Percentiles rank a stretch among this genome's conserved stretches.
These are phyloP conservation scores for Aureobasidium subglaciale DNA, from an alignment of 2,329 filamentous ascomycete genomes.

Conservation along the genomic window DNA sequence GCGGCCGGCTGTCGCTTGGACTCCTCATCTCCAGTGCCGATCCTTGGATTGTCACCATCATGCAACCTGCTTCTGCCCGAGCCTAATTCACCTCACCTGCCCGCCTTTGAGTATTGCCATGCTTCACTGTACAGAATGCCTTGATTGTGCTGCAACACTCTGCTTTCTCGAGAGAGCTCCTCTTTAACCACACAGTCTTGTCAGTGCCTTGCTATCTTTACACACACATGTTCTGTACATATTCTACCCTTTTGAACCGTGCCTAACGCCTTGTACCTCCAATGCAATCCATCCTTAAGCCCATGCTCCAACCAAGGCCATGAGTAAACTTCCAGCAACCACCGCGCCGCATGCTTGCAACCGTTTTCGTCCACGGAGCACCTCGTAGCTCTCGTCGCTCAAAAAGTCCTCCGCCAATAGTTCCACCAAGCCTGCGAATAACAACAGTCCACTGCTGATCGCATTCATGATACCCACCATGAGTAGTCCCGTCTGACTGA, in stretches of 20 bases:
- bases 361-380: slow-evolving; percentile 50
- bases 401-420: slow-evolving; percentile 47
- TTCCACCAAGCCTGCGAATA: slow-evolving; percentile 46
- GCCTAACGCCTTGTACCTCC: not conserved
- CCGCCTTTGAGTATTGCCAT: not conserved
- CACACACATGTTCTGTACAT: not conserved
- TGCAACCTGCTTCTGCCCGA: slow-evolving; percentile 4
- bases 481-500: slow-evolving; percentile 40
- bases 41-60: not conserved
- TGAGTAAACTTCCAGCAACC: slow-evolving; percentile 52
- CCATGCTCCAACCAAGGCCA: slow-evolving; percentile 63
- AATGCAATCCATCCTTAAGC: slow-evolving; percentile 34
- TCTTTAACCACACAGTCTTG: no score
- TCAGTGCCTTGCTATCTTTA: not conserved
- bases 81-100: not conserved
- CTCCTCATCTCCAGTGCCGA: not conserved
- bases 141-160: no score
- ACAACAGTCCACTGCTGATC: slow-evolving; percentile 39
- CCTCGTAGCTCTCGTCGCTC: slow-evolving; percentile 57
- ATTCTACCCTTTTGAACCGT: not conserved
- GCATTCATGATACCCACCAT: slow-evolving; percentile 47
- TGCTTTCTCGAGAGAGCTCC: no score
- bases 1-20: not conserved
- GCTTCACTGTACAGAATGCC: no score
- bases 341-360: slow-evolving; percentile 57